A percentile compares a stretch with the other conserved stretches of the same genome.
Evolutionary conservation across 1,284 basidiomycete species (phyloP).

Genomic region (Neonothopanus nambi): DNA sequence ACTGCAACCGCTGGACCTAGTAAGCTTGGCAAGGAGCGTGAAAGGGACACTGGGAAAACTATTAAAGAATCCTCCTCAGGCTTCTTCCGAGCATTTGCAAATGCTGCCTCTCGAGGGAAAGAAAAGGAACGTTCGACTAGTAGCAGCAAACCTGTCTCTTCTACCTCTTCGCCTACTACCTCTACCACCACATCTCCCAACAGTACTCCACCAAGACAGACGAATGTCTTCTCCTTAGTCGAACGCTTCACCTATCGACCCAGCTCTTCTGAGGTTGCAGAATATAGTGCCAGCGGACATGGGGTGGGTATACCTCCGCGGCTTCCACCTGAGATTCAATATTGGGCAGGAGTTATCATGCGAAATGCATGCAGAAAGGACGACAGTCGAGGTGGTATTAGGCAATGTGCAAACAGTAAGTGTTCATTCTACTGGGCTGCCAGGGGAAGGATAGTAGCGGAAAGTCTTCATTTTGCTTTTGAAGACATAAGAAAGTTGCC

Average conservation of each 20-base stretch:
- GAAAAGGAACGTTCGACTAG: constrained; percentile 40
- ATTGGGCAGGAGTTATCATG: constrained; percentile 99
- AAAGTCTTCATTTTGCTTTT: too few species aligned
- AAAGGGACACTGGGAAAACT: neutral
- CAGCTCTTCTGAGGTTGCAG: constrained; percentile 51
- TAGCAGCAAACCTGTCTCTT: constrained; percentile 15
- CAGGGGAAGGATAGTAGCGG: too few species aligned
- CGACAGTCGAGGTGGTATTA: constrained; percentile 87
- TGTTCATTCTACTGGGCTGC: constrained; percentile 21
- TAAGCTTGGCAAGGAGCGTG: constrained; percentile 8
- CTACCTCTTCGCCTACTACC: constrained; percentile 21
- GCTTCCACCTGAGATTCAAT: constrained; percentile 92
- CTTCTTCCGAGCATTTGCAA: constrained; percentile 42
- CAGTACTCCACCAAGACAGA: constrained; percentile 46
- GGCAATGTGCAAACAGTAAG: constrained; percentile 96
- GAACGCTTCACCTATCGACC: constrained; percentile 96
- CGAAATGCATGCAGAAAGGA: constrained; percentile 98
- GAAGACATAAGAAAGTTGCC: neutral
- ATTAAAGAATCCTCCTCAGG: constrained; percentile 9
- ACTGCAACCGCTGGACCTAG: neutral
- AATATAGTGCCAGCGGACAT: constrained; percentile 29
- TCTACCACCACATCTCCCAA: constrained; percentile 14
- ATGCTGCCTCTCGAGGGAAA: constrained; percentile 31
- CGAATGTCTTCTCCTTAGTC: constrained; percentile 94
- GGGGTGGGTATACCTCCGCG: constrained; percentile 43